Evolutionary conservation across 768 basidiomycete species (phyloP).

Genomic region (Kwoniella dendrophila): DNA sequence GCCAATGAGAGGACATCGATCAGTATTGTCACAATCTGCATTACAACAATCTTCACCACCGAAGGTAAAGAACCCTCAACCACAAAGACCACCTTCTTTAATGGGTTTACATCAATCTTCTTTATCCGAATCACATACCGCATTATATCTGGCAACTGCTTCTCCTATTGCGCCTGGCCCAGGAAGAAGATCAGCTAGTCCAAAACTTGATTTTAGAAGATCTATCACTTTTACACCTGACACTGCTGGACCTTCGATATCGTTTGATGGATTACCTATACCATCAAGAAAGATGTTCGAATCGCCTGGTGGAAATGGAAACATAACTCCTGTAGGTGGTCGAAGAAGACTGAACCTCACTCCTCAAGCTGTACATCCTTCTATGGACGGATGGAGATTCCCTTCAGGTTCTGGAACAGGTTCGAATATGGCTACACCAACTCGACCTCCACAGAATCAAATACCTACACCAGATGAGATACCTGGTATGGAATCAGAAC

Average conservation of each 20-base stretch:
- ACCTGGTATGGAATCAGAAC: neutral
- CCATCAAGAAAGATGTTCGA: slow-evolving; percentile 22
- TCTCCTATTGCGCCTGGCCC: slow-evolving; percentile 31
- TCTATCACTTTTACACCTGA: slow-evolving; percentile 41
- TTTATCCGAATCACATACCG: slow-evolving; percentile 49
- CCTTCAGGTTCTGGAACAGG: slow-evolving; percentile 22
- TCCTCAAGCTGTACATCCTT: slow-evolving; percentile 30
- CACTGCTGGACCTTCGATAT: slow-evolving; percentile 36
- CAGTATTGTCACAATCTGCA: slow-evolving; percentile 25
- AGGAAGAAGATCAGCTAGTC: slow-evolving; percentile 29
- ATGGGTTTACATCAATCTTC: slow-evolving; percentile 46
- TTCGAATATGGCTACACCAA: slow-evolving; percentile 31
- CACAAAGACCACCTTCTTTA: slow-evolving; percentile 31
- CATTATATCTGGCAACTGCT: slow-evolving; percentile 45
- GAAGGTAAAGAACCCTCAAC: neutral
- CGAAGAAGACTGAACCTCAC: slow-evolving; percentile 19
- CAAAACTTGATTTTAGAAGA: slow-evolving; percentile 32
- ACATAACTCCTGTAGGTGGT: slow-evolving; percentile 11
- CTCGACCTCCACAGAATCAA: slow-evolving; percentile 25
- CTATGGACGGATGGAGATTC: slow-evolving; percentile 47
- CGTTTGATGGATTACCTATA: slow-evolving; percentile 22
- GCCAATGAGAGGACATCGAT: slow-evolving; percentile 36
- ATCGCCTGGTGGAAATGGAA: slow-evolving; percentile 8
- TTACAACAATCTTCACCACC: slow-evolving; percentile 20
- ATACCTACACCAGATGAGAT: slow-evolving; percentile 13